Percentiles rank a stretch among this genome's conserved stretches.
phyloP scores from a whole-genome alignment of 1,284 basidiomycete genomes.

The Microbotryum violaceum region DNA sequence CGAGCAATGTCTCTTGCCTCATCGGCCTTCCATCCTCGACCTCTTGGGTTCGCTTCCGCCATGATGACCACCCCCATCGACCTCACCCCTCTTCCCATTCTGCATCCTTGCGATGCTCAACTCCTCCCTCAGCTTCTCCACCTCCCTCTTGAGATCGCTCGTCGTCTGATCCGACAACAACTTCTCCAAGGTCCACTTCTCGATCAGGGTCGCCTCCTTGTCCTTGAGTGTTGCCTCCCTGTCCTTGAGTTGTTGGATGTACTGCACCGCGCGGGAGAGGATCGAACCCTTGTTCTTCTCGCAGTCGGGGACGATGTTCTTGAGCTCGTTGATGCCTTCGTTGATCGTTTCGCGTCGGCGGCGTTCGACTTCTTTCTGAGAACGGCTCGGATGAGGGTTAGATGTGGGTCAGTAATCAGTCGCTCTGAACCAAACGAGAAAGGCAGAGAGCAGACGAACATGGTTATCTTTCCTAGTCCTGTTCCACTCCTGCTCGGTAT shows the following conservation, averaged over 20 bases:
- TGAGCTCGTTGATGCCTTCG: slow-evolving; percentile 87
- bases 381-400: not conserved
- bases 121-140: slow-evolving; percentile 16
- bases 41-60: too few relatives aligned
- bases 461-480: slow-evolving; percentile 77
- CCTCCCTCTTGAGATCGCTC: slow-evolving; percentile 38
- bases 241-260: slow-evolving; percentile 82
- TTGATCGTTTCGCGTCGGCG: slow-evolving; percentile 89
- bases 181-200: slow-evolving; percentile 92
- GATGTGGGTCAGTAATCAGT: slow-evolving; percentile 25
- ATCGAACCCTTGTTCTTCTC: slow-evolving; percentile 83
- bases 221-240: slow-evolving; percentile 83
- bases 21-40: too few relatives aligned
- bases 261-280: slow-evolving; percentile 70
- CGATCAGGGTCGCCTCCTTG: slow-evolving; percentile 80
- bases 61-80: too few relatives aligned
- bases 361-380: slow-evolving; percentile 92
- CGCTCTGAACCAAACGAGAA: not conserved
- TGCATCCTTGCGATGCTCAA: not conserved
- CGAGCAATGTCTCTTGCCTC: too few relatives aligned
- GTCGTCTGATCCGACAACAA: slow-evolving; percentile 74
- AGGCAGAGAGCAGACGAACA: slow-evolving; percentile 45
- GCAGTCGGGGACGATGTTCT: slow-evolving; percentile 76
- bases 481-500: slow-evolving; percentile 54
- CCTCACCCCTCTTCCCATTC: not conserved